phyloP scores from a whole-genome alignment of 2,329 filamentous ascomycete species.

The Monilinia polystroma region DNA sequence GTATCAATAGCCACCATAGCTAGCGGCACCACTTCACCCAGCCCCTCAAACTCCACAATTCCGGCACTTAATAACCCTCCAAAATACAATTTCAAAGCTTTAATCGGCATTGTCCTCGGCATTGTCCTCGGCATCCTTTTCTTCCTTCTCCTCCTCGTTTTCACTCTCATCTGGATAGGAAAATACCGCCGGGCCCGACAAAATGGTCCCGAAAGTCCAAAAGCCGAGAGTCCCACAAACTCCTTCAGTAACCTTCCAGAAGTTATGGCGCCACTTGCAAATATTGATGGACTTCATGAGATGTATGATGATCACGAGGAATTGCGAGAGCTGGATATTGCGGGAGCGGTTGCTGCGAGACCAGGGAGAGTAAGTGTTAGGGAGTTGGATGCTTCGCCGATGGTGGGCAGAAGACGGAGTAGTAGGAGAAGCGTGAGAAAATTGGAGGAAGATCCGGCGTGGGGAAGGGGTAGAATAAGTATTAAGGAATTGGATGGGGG shows the following conservation, averaged over 20 bases:
- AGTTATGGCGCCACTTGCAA: background rate
- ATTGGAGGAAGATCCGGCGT: background rate
- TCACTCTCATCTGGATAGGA: background rate
- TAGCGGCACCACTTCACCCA: background rate
- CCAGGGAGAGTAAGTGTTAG: background rate
- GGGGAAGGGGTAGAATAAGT: background rate
- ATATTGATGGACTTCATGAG: background rate
- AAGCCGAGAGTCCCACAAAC: background rate
- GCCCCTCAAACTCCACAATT: background rate
- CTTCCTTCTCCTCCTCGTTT: background rate
- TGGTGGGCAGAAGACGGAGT: background rate
- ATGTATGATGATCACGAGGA: constrained; percentile 5
- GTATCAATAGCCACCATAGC: background rate
- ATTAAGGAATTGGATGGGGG: background rate
- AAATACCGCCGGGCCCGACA: background rate
- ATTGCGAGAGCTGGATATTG: background rate
- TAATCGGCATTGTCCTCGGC: background rate
- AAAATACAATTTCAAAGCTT: background rate
- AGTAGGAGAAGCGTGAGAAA: background rate
- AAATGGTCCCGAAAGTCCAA: background rate
- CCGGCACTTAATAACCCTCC: background rate
- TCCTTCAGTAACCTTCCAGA: constrained; percentile 2
- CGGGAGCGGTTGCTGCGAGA: background rate
- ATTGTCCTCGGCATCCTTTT: background rate
- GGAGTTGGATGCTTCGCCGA: constrained; percentile 1